A percentile compares a stretch with the other conserved stretches of the same genome.
Evolutionary conservation across 2,329 filamentous ascomycete species (phyloP).

Genomic region (Nemania serpens): DNA sequence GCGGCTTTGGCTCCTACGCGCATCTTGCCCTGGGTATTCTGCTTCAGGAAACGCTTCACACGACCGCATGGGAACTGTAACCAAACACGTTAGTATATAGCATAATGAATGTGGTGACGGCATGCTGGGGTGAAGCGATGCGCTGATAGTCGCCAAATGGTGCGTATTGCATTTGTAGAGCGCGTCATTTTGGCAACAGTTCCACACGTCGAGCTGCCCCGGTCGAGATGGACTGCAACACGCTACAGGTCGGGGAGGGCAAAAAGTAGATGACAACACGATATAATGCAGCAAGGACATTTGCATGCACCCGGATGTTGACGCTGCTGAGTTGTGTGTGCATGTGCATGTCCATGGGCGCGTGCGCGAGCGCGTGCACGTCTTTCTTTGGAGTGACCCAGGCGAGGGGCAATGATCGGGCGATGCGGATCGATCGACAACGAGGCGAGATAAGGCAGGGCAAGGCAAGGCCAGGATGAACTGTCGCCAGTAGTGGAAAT

Average conservation of each 20-base stretch:
- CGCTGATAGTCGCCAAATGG: background rate
- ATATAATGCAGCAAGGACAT: background rate
- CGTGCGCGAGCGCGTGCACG: no score
- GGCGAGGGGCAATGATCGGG: conserved; percentile 15
- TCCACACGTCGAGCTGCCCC: background rate
- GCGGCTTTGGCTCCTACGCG: conserved; percentile 98
- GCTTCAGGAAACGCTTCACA: conserved; percentile 99
- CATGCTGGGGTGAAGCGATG: background rate
- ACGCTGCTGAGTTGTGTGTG: background rate
- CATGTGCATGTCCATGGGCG: background rate
- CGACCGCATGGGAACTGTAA: conserved; percentile 94
- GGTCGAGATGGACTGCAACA: conserved; percentile 4
- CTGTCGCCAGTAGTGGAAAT: conserved; percentile 17
- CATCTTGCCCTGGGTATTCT: conserved; percentile 99
- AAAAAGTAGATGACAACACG: background rate
- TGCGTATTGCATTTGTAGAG: no score
- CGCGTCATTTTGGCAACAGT: no score
- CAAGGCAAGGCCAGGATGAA: background rate
- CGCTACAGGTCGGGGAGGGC: background rate
- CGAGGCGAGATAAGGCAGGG: background rate
- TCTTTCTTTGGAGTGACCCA: background rate
- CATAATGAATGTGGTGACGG: background rate
- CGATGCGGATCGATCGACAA: conserved; percentile 5
- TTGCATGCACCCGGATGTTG: background rate
- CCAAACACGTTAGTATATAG: conserved; percentile 26